Base-by-base conservation (phyloP, 176 grass and related monocot species). In the Chrysopogon serrulatus region DNA sequence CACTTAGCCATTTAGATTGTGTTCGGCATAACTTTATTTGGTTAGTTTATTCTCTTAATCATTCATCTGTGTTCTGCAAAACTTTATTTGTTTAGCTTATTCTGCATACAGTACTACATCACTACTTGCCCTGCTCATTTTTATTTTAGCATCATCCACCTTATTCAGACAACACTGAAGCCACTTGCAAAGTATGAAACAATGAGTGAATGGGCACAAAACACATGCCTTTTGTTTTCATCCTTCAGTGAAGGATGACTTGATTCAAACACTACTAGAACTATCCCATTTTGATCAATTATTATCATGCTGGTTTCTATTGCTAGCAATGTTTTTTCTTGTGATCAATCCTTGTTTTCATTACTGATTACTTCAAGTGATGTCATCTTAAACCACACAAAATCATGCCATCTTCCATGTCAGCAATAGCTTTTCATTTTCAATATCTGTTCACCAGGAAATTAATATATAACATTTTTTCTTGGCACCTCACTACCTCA, bases 351-450 rank as follows among this genome's bases (percentile, higher is more conserved):
- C 2, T n/a, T 78, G 65, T 54, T 64, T 47, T 30, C 48, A 4
- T 61, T 72, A 1, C 9, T 63, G 39, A 79, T 49, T 83, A n/a
- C 41, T 87, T 51, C 10, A 42, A 83, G 70, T 73, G 54, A 41
- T 78, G 40, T 23, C 23, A 64, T 53, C 73, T 83, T 24, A 72
- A 78, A 45, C 56, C 18, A 9, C 30, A 78, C 10, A 49, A 43
- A 77, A 19, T 12, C 35, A 56, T 77, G 30, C 21, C 15, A 36
- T 43, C 69, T 74, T 36, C 32, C 10, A 44, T 88, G 45, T 5
- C 15, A 74, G 15, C 36, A 36, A 8, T 24, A 77, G 32, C 19
- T 75, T 35, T 78, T 78, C 14, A 18, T 43, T 76, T 33, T 36
- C 21, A 37, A 24, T 37, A 56, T 76, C 32, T 5, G 3, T 40